Evolutionary conservation across 2,329 filamentous ascomycete genomes (phyloP).

Genomic region (Esteya vermicola): DNA sequence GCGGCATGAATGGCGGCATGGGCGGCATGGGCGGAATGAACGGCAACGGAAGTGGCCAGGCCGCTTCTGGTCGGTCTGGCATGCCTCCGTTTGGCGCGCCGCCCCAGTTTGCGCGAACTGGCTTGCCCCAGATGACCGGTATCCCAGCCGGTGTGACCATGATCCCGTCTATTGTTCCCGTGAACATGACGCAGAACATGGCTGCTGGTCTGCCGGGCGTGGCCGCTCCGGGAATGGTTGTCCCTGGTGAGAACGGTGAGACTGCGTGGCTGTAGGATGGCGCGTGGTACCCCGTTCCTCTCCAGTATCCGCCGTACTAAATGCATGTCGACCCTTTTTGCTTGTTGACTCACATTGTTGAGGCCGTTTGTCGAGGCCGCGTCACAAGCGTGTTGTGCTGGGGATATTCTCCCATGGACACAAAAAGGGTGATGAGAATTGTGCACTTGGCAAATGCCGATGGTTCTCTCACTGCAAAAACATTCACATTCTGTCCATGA

Average conservation of each 20-base stretch:
- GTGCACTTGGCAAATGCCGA: background rate
- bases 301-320: too few species aligned
- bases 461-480: too few species aligned
- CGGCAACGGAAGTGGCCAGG: background rate
- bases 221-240: conserved; percentile 8
- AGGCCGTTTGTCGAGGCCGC: too few species aligned
- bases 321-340: too few species aligned
- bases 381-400: too few species aligned
- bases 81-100: conserved; percentile 9
- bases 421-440: background rate
- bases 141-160: conserved; percentile 1
- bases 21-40: background rate
- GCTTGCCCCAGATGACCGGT: conserved; percentile 3
- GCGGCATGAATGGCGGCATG: background rate
- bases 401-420: too few species aligned
- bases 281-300: conserved; percentile 6
- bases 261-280: conserved; percentile 12
- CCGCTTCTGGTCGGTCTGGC: conserved; percentile 1
- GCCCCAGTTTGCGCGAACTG: conserved; percentile 7
- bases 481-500: background rate
- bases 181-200: conserved; percentile 6
- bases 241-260: conserved; percentile 14
- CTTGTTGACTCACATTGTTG: too few species aligned
- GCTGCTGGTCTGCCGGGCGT: conserved; percentile 7
- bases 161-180: conserved; percentile 6